Base-by-base conservation (phyloP, 176 grass and related monocot genomes). In the Olyra latifolia region DNA sequence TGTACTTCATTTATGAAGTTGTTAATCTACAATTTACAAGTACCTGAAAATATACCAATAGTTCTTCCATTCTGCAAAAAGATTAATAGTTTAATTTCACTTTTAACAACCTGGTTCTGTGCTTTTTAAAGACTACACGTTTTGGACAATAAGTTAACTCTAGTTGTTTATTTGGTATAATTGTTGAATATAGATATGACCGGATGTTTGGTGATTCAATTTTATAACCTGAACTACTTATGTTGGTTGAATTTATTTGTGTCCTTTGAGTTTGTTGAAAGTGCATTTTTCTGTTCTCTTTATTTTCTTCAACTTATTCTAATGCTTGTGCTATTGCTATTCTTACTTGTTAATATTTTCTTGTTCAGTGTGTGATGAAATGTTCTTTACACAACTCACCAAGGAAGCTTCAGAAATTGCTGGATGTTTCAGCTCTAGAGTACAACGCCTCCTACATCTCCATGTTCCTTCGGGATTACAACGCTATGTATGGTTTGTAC, bases 301-400 rank as follows among this genome's bases (percentile, higher is more conserved):
- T 8, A 2, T 72, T 63, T 63, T 87, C 2, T 42, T 72, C 2
- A 13, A 15, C 42, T 29, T 19, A 16, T 57, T 62, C 59, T 69
- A 69, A 52, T 52, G 11, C 13, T 40, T 84, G 10, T 48, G 20
- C 57, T 77, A 13, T 59, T 71, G 43, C 56, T 56, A 52, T 72
- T 35, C 68, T 86, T 17, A 80, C 80, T 49, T 49, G 20, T 57
- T 57, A 60, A 45, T 55, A 71, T 80, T 47, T 79, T 46, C 14
- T 69, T 76, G n/a, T 88, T 70, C 29, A 94, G 88, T 86, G 71
- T 94, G 91, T 57, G 84, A 94, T 74, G 75, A 91, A 32, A 86
- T 88, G 85, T 91, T 94, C 85, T 94, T 94, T 78, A 84, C 91
- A 73, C 85, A 94, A 88, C 88, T 94, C 50, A 91, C 81, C 66